Percentiles rank a stretch among this genome's conserved stretches.
These are phyloP conservation scores for Racocetra persica DNA, from an alignment of 371 early-diverging fungal genomes.

Conservation along the genomic window DNA sequence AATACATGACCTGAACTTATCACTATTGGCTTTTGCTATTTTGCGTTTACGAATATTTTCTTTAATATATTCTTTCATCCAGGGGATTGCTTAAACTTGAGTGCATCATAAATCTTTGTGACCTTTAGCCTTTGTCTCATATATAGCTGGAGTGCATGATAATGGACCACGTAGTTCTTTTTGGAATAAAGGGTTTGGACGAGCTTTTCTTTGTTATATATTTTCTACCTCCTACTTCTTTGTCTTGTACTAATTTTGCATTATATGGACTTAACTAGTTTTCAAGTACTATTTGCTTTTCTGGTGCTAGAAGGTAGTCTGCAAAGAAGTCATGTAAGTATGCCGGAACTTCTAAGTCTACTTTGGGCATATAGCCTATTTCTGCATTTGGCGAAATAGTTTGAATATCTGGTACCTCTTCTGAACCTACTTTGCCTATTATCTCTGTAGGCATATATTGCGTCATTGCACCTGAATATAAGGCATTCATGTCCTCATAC, in stretches of 20 bases:
- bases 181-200: slow-evolving; percentile 13
- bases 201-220: slow-evolving; percentile 18
- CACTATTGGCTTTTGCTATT: slow-evolving; percentile 18
- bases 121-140: not conserved
- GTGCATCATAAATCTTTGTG: slow-evolving; percentile 12
- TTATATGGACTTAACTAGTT: slow-evolving; percentile 36
- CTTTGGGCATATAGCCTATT: slow-evolving; percentile 20
- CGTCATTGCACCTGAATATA: slow-evolving; percentile 31
- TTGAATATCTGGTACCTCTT: slow-evolving; percentile 25
- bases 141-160: not conserved
- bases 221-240: slow-evolving; percentile 19
- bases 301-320: slow-evolving; percentile 14
- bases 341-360: slow-evolving; percentile 18
- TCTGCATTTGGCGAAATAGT: slow-evolving; percentile 20
- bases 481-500: slow-evolving; percentile 40
- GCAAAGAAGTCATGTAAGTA: slow-evolving; percentile 30
- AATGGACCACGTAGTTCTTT: slow-evolving; percentile 27
- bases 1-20: slow-evolving; percentile 35
- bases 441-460: slow-evolving; percentile 38
- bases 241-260: slow-evolving; percentile 24
- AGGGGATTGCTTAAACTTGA: slow-evolving; percentile 25
- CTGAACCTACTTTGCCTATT: slow-evolving; percentile 23
- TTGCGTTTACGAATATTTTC: slow-evolving; percentile 37
- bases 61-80: slow-evolving; percentile 30
- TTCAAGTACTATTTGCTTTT: slow-evolving; percentile 29